Evolutionary conservation across 176 grass and related monocot genomes (phyloP), one percentile per base, ranked within the genome.

Genomic region (Elymus sibiricus): DNA sequence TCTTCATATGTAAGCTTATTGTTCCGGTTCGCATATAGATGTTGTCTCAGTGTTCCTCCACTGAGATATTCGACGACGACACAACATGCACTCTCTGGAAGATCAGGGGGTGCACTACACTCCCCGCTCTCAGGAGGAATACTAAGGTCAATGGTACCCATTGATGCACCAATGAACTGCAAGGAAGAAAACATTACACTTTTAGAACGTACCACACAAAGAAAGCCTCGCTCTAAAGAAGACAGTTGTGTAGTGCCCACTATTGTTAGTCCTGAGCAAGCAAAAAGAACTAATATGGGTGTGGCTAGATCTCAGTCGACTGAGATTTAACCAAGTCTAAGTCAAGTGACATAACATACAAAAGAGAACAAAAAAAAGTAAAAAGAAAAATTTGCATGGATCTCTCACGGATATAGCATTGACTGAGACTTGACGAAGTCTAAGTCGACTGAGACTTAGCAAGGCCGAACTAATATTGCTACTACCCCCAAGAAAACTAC

Each of bases 161-260:
- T 89, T 38, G 93, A 94, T 79, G 82, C 93, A 46, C 93, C 90
- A 62, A 94, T 62, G 70, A 94, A 94, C 93, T 94, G 78, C 42
- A 85, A 46, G 43, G 19, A 78, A 26, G 3, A 39, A 31, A 51
- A 51, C 14, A 75, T 29, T 49, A 51, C 8, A 51, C 25, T 75
- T 75, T 29, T 26, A 51, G 26, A 75, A 75, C 11, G 25, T 27
- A 75, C 2, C 55, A 49, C 17, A 31, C 16, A 46, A 75, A 75
- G 7, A 49, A 51, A 51, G 8, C 15, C 43, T 47, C 44, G 44
- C 44, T 29, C 9, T 29, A 11, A 16, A 31, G 0, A 75, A 19
- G 15, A 31, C 26, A 43, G 26, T 49, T 21, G 55, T 56, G 53
- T 22, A 58, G 6, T 22, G 1, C 19, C 55, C 19, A 58, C 55